Base-by-base conservation (phyloP, 805 yeast genomes). In the Saccharomycopsis lassenensis region DNA sequence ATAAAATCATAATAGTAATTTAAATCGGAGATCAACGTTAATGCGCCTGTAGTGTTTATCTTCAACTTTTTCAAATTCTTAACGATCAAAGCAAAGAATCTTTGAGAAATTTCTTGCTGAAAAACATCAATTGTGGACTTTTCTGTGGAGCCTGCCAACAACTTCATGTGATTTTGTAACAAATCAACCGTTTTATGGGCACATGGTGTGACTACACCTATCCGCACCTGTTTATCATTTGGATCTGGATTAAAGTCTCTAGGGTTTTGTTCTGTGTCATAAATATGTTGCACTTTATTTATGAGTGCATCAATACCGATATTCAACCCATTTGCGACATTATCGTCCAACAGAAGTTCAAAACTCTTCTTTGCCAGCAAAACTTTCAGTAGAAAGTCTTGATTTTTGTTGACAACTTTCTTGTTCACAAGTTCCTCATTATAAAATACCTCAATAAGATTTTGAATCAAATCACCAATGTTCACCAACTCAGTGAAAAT, bases 241-340 rank as follows among this genome's bases (percentile, higher is more conserved):
- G 46, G 37, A 23, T 51, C 52, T 1, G 85, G 83, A 40, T 71
- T 67, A 55, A 71, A 86, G 46, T 78, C 87, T 5, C 69, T 61
- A 5, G 74, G 75, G 3, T 69, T 55, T 46, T 77, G 80, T 22
- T 63, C 58, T 0, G 75, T 67, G 27, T 65, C 61, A 44, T 68
- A 73, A 3, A 73, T 63, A 43, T 67, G 68, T 36, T 80, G 83
- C 14, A 87, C 73, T 52, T 89, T 95, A 47, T 73, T 79, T 57
- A 86, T 76, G 25, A 91, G 64, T 7, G 86, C 87, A 43, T 83
- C 94, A 23, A 91, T 85, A 28, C 96, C 94, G n/a, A 81, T 70
- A 49, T 85, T 87, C 21, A 91, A 64, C 0, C 98, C 98, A 50
- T 81, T 82, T 0, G 97, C 98, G 14, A 91, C 95, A 51, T 69